Conservation (phyloP, 192 early-diverging fungal species). For the Rhizophagus prolifer region DNA sequence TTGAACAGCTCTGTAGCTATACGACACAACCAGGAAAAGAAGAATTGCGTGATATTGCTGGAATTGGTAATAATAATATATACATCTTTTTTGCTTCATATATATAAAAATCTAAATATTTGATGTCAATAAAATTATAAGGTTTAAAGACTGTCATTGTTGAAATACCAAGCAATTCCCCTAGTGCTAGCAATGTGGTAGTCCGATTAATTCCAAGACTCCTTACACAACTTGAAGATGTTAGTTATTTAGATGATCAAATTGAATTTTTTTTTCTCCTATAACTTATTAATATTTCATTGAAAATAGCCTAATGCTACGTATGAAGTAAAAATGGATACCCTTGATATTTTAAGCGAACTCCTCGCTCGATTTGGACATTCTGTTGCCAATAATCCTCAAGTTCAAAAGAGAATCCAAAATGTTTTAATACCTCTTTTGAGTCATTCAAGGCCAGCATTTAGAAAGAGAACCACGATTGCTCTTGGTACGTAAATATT, state of each 20-base stretch:
- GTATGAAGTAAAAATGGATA: conserved; percentile 66
- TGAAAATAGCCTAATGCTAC: conserved; percentile 39
- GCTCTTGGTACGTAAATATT: conserved; percentile 49
- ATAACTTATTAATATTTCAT: background rate
- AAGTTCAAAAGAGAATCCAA: conserved; percentile 60
- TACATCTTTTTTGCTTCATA: background rate
- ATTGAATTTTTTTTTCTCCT: background rate
- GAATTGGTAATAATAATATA: conserved; percentile 57
- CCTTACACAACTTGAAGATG: conserved; percentile 58
- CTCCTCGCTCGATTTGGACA: conserved; percentile 69
- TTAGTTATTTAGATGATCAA: conserved; percentile 35
- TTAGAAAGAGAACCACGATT: conserved; percentile 75
- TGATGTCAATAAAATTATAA: background rate
- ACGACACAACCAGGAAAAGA: conserved; percentile 59
- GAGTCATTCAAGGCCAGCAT: conserved; percentile 65
- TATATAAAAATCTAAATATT: background rate
- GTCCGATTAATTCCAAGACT: conserved; percentile 69
- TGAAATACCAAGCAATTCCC: conserved; percentile 60
- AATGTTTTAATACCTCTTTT: conserved; percentile 65
- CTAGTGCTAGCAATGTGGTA: conserved; percentile 53
- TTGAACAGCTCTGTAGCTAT: conserved; percentile 67
- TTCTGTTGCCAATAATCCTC: conserved; percentile 46
- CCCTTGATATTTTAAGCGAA: conserved; percentile 74
- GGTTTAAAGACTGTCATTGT: conserved; percentile 73
- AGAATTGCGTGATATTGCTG: conserved; percentile 78